These are phyloP conservation scores for Davidsoniella australis DNA, from an alignment of 2,329 filamentous ascomycete genomes.

Conservation along the genomic window DNA sequence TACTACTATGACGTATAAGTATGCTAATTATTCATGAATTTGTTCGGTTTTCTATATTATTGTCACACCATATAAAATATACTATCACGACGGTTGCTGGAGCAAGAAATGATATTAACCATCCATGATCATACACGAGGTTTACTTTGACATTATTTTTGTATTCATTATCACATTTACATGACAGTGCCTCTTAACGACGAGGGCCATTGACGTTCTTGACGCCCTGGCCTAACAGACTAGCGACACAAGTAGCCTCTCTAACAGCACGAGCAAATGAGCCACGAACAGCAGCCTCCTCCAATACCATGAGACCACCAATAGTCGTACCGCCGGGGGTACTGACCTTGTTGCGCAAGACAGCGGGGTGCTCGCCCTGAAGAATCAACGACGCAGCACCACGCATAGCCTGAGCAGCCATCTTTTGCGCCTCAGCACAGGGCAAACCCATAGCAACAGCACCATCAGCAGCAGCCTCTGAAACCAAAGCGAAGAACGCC, in stretches of 20 bases:
- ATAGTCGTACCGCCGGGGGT: constrained; percentile 68
- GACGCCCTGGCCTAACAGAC: constrained; percentile 36
- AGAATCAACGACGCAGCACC: constrained; percentile 55
- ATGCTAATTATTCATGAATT: too few species aligned
- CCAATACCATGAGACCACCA: constrained; percentile 52
- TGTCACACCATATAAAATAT: too few species aligned
- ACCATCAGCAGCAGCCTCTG: constrained; percentile 61
- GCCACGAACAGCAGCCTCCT: constrained; percentile 54
- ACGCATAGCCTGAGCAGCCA: constrained; percentile 66
- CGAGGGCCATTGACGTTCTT: constrained; percentile 23
- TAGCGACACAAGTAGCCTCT: constrained; percentile 53
- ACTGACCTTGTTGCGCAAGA: constrained; percentile 58
- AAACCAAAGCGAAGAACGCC: constrained; percentile 58
- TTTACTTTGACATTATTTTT: too few species aligned
- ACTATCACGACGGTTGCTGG: too few species aligned
- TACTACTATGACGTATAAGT: too few species aligned
- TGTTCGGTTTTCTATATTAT: too few species aligned
- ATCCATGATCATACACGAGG: not conserved
- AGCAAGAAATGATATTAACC: too few species aligned
- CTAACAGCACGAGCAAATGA: constrained; percentile 50
- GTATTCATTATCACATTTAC: too few species aligned
- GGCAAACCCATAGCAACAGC: constrained; percentile 66
- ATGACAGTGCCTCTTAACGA: constrained; percentile 4
- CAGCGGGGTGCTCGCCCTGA: constrained; percentile 55
- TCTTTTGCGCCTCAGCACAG: constrained; percentile 52